phyloP scores from a whole-genome alignment of 1,284 basidiomycete species.

The Bothia castanella region DNA sequence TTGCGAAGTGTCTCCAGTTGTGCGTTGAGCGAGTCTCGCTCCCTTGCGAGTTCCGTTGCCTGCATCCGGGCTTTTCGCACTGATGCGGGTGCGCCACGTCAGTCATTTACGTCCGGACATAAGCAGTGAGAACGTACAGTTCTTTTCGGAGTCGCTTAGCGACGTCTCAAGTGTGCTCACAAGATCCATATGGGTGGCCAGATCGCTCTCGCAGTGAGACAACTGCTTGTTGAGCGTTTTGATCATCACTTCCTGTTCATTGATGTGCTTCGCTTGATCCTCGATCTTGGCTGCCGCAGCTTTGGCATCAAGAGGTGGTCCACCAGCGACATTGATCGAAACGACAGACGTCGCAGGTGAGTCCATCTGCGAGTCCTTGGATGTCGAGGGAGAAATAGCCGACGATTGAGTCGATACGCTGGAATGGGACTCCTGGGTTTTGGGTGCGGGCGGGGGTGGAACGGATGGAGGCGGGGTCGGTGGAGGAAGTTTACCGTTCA shows the following conservation, averaged over 20 bases:
- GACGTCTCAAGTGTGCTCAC: conserved; percentile 80
- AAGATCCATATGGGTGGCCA: conserved; percentile 89
- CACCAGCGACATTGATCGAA: conserved; percentile 30
- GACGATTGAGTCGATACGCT: conserved; percentile 58
- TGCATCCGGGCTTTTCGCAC: conserved; percentile 90
- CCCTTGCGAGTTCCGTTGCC: conserved; percentile 79
- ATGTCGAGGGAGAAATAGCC: conserved; percentile 46
- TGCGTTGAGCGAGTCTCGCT: conserved; percentile 68
- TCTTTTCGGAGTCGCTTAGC: conserved; percentile 85
- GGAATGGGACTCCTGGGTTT: conserved; percentile 45
- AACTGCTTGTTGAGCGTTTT: conserved; percentile 90
- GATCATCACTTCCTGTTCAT: conserved; percentile 86
- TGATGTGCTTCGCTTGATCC: conserved; percentile 70
- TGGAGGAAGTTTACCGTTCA: conserved; percentile 78
- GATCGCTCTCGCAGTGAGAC: conserved; percentile 84
- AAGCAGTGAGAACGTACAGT: conserved; percentile 53
- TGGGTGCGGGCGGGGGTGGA: conserved; percentile 81
- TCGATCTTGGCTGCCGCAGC: conserved; percentile 53
- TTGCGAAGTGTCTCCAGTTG: conserved; percentile 64
- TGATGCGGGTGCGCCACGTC: conserved; percentile 32
- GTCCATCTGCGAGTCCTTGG: conserved; percentile 62
- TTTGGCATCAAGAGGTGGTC: conserved; percentile 50
- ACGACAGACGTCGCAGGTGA: conserved; percentile 67
- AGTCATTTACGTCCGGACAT: conserved; percentile 16
- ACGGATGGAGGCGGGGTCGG: conserved; percentile 85